Evolutionary conservation across 768 basidiomycete species (phyloP).

Genomic region (Amanita jacksonii): DNA sequence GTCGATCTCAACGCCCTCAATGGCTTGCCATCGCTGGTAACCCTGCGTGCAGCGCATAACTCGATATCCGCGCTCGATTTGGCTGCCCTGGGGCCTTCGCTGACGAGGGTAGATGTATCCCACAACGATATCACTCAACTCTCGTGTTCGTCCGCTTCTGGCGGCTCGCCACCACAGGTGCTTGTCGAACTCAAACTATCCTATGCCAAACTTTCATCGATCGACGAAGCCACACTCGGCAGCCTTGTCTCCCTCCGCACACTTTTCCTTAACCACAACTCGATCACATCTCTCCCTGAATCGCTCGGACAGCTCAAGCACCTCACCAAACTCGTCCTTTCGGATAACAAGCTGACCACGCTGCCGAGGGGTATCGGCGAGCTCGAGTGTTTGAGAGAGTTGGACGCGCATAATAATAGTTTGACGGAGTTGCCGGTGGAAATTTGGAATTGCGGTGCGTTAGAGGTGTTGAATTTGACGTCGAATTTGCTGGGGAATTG

Average conservation of each 20-base stretch:
- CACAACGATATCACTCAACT: constrained; percentile 87
- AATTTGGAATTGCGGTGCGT: constrained; percentile 76
- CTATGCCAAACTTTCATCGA: constrained; percentile 75
- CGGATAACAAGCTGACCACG: constrained; percentile 79
- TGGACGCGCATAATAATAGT: constrained; percentile 91
- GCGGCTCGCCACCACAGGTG: constrained; percentile 15
- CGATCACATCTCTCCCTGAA: constrained; percentile 78
- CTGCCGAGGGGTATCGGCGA: constrained; percentile 72
- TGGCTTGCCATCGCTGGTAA: constrained; percentile 58
- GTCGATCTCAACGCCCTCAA: constrained; percentile 63
- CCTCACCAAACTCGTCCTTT: constrained; percentile 70
- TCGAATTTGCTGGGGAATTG: constrained; percentile 77
- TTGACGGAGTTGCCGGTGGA: constrained; percentile 63
- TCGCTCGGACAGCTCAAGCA: constrained; percentile 63
- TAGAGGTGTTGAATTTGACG: constrained; percentile 72
- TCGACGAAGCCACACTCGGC: constrained; percentile 65
- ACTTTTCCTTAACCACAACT: constrained; percentile 79
- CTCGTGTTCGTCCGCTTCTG: too few species aligned
- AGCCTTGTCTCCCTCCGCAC: constrained; percentile 63
- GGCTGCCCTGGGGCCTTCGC: constrained; percentile 53
- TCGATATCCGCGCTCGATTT: constrained; percentile 72
- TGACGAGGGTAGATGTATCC: constrained; percentile 64
- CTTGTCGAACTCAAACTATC: constrained; percentile 81
- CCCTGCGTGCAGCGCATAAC: constrained; percentile 76
- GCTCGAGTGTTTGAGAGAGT: constrained; percentile 59